These are phyloP conservation scores for Cystofilobasidium ferigula DNA, from an alignment of 768 basidiomycete species.

Conservation along the genomic window DNA sequence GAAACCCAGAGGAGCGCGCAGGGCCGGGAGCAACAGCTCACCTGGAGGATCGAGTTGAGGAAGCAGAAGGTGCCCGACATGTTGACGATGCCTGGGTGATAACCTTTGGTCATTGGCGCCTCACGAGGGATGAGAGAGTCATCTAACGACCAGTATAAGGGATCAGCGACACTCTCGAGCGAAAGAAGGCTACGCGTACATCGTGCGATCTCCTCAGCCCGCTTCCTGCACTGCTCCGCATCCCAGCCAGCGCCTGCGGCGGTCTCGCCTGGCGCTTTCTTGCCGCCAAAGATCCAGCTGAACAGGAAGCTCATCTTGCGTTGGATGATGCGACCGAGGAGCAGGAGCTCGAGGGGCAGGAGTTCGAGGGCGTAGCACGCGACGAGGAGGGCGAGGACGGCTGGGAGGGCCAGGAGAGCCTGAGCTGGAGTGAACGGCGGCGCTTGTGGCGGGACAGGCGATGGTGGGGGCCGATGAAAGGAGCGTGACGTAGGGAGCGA, in stretches of 20 bases:
- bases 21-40: too few species aligned
- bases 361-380: background rate
- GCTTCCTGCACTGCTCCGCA: background rate
- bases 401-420: background rate
- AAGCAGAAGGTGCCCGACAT: slow-evolving; percentile 25
- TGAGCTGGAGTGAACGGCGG: background rate
- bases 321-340: background rate
- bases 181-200: background rate
- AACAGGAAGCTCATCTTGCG: background rate
- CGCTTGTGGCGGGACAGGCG: background rate
- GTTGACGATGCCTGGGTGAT: slow-evolving; percentile 23
- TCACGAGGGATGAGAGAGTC: background rate
- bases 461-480: background rate
- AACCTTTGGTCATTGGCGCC: background rate
- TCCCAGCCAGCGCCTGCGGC: background rate
- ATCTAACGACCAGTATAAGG: too few species aligned
- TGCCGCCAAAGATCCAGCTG: background rate
- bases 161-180: too few species aligned
- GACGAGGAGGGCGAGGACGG: background rate
- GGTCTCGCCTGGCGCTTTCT: background rate
- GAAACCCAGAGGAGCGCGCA: background rate
- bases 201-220: background rate
- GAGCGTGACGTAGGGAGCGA: too few species aligned
- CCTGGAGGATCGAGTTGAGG: slow-evolving; percentile 24
- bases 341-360: slow-evolving; percentile 1